Conservation (phyloP, 768 basidiomycete species). For the Pholiota molesta region DNA sequence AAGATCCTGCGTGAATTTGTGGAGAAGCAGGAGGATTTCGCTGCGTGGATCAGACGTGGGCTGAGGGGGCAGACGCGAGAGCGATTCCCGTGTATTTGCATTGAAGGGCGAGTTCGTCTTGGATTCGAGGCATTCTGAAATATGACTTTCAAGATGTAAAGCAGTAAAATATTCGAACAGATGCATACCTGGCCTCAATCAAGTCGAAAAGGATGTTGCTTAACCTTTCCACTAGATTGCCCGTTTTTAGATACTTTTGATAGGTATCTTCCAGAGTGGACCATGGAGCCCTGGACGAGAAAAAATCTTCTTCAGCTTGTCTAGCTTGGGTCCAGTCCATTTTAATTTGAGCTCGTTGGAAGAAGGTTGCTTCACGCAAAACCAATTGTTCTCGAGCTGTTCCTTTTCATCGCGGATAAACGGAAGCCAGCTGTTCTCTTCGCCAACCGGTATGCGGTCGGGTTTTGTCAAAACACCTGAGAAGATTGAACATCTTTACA, state of each 20-base stretch:
- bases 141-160: constrained; percentile 17
- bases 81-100: constrained; percentile 39
- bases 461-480: constrained; percentile 72
- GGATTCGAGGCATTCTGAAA: constrained; percentile 64
- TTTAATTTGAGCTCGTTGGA: constrained; percentile 52
- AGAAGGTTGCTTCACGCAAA: constrained; percentile 56
- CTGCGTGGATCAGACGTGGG: constrained; percentile 59
- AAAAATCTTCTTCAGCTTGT: constrained; percentile 57
- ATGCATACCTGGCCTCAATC: constrained; percentile 55
- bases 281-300: constrained; percentile 56
- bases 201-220: constrained; percentile 64
- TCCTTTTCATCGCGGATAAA: not conserved
- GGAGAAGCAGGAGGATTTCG: constrained; percentile 54
- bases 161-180: constrained; percentile 32
- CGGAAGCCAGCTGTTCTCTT: constrained; percentile 33
- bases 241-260: constrained; percentile 58
- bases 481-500: not conserved
- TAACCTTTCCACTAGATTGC: constrained; percentile 56
- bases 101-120: constrained; percentile 55
- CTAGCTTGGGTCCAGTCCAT: constrained; percentile 68
- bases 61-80: constrained; percentile 44
- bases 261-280: constrained; percentile 48
- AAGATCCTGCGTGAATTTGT: constrained; percentile 51
- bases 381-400: not conserved
- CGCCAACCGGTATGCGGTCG: constrained; percentile 42